Evolutionary conservation across 768 basidiomycete genomes (phyloP).

Genomic region (Phanerochaete carnosa): DNA sequence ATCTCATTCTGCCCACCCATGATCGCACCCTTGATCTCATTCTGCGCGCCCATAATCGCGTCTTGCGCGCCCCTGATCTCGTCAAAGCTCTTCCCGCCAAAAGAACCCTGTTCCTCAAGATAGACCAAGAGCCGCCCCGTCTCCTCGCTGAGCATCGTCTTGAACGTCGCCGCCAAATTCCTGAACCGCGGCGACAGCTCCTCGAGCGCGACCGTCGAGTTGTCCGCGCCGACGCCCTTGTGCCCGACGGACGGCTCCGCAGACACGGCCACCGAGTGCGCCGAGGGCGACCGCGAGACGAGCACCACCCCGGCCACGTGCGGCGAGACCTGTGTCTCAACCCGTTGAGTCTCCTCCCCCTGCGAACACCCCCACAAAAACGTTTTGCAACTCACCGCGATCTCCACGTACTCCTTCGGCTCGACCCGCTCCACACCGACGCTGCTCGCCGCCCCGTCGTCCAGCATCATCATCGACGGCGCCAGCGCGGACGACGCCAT

Average conservation of each 20-base stretch:
- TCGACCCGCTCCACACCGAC: not conserved
- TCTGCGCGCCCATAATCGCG: too few relatives aligned
- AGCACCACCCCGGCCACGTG: not conserved
- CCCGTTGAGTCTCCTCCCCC: too few relatives aligned
- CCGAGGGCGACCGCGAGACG: not conserved
- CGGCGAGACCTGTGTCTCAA: not conserved
- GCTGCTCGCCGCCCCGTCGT: not conserved
- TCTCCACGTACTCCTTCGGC: not conserved
- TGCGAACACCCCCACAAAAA: not conserved
- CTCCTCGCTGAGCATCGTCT: slow-evolving; percentile 4
- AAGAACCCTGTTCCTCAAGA: not conserved
- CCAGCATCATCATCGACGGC: not conserved
- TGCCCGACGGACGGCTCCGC: not conserved
- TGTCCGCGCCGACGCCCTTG: not conserved
- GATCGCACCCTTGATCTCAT: too few relatives aligned
- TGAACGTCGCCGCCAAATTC: not conserved
- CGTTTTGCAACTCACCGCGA: slow-evolving; percentile 1
- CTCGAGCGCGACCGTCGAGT: not conserved
- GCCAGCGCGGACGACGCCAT: not conserved
- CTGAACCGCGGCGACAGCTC: not conserved
- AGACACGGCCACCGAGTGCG: not conserved
- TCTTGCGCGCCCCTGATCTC: not conserved
- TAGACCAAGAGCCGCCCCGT: not conserved
- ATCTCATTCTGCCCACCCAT: too few relatives aligned
- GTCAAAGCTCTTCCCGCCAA: not conserved